A percentile compares a stretch with the other conserved stretches of the same genome.
Conservation (phyloP, 345 rosid genomes). For the Eutrema japonicum region DNA sequence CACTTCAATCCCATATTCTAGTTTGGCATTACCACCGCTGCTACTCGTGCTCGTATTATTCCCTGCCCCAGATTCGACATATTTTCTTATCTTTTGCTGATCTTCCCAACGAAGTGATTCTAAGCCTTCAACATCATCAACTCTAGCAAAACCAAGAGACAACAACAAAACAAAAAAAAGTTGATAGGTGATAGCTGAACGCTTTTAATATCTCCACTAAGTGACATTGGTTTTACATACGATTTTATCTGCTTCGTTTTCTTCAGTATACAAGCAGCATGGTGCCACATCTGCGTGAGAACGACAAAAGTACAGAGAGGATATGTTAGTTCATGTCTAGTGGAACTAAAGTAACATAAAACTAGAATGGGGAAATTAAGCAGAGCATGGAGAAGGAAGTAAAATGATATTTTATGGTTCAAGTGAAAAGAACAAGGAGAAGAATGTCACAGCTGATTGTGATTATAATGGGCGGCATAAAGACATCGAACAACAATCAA, state of each 20-base stretch:
- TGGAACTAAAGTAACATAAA: conserved; percentile 22
- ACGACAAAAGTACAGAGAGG: conserved; percentile 18
- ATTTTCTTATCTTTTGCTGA: conserved; percentile 76
- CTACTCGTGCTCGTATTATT: conserved; percentile 1
- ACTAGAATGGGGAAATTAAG: neutral
- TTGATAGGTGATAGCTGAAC: conserved; percentile 1
- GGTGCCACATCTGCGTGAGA: conserved; percentile 83
- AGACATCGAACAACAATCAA: conserved; percentile 15
- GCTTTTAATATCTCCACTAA: conserved; percentile 2
- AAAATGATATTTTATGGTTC: neutral
- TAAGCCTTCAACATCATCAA: conserved; percentile 87
- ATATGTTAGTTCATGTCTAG: conserved; percentile 15
- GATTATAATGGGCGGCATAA: neutral
- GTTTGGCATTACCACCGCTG: conserved; percentile 35
- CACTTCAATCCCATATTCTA: conserved; percentile 71
- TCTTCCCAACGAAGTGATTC: conserved; percentile 97
- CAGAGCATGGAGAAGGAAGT: conserved; percentile 3
- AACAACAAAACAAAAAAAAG: neutral
- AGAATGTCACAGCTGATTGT: neutral
- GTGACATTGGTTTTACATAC: conserved; percentile 49
- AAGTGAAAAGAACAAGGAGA: conserved; percentile 10
- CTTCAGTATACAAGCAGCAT: conserved; percentile 70
- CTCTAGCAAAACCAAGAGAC: conserved; percentile 46
- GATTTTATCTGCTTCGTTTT: conserved; percentile 78
- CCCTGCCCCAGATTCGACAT: conserved; percentile 58